Conservation (phyloP, 2,329 filamentous ascomycete species). For the Fusarium redolens region DNA sequence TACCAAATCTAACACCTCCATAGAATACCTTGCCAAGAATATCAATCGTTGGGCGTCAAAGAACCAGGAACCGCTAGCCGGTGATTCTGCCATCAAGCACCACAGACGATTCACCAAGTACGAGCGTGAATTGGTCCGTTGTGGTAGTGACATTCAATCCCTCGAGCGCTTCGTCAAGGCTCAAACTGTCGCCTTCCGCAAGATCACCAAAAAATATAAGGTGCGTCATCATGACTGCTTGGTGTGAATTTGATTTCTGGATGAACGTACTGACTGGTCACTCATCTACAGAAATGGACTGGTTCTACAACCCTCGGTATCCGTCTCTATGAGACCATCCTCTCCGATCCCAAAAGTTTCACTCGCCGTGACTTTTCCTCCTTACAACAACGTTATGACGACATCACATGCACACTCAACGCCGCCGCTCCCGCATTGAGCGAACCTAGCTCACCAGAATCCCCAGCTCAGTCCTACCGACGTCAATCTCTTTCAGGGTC, state of each 20-base stretch:
- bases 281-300: slow-evolving; percentile 76
- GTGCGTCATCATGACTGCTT: slow-evolving; percentile 39
- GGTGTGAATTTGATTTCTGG: background rate
- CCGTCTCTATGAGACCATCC: slow-evolving; percentile 74
- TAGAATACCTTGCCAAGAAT: slow-evolving; percentile 62
- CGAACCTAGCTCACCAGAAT: slow-evolving; percentile 54
- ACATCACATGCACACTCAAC: slow-evolving; percentile 61
- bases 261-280: background rate
- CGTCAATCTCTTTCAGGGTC: slow-evolving; percentile 23
- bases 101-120: slow-evolving; percentile 66
- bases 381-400: slow-evolving; percentile 63
- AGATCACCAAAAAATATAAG: slow-evolving; percentile 87
- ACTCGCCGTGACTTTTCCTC: slow-evolving; percentile 71
- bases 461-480: slow-evolving; percentile 28
- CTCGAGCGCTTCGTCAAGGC: slow-evolving; percentile 78
- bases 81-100: slow-evolving; percentile 55
- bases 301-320: slow-evolving; percentile 72
- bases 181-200: slow-evolving; percentile 81
- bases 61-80: slow-evolving; percentile 42
- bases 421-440: slow-evolving; percentile 56
- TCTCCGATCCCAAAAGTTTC: slow-evolving; percentile 76
- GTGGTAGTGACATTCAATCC: slow-evolving; percentile 77
- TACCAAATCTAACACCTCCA: slow-evolving; percentile 38
- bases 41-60: slow-evolving; percentile 61
- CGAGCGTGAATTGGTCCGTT: slow-evolving; percentile 64